Base-by-base conservation (phyloP, 2,329 filamentous ascomycete genomes). In the Cadophora sp. region DNA sequence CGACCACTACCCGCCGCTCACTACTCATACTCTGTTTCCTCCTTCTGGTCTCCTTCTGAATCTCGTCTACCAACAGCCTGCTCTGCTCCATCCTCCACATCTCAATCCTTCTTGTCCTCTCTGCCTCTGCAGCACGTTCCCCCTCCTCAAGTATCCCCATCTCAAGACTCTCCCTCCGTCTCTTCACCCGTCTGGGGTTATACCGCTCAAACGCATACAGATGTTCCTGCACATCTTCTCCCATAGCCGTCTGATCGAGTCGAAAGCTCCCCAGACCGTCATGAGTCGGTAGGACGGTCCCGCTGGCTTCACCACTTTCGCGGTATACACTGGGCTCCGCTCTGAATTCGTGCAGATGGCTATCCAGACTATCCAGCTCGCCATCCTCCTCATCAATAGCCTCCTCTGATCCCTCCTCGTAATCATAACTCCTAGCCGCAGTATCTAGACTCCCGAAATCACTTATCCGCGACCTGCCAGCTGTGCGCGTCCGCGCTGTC, bases 41-140 rank as follows among this genome's bases (percentile, higher is more conserved):
- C 67, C 91, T 85, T 65, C 88, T 85, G 4, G 94, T 97, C 80
- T 97, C 93, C 70, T 88, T 91, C 79, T 97, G 92, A 59, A 98
- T 94, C 79, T 97, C 93, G 66, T 97, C 92, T 40, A 97, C 79
- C 31, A 99, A 83, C 12, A 93, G 89, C 68, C 88, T 88, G 79
- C 94, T 97, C 78, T 99, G 94, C 76, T 98, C 95, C 76, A 97
- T 81, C 66, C 94, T 88, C 96, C 96, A 99, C 62, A 88, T 87
- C 80, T 98, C 95, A 77, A 99, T 97, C 69, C 95, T 87, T 74
- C 90, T 88, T 77, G 90, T 91, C 77, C 91, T 90, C 73, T 97
- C 93, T 50, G 87, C 83, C 71, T 93, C 91, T 50, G 89, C 86
- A 31, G 84, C 80, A 43, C 83, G 81, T 51, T 87, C 85, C 46